phyloP scores from a whole-genome alignment of 345 rosid genomes.

The Bruguiera sexangula region DNA sequence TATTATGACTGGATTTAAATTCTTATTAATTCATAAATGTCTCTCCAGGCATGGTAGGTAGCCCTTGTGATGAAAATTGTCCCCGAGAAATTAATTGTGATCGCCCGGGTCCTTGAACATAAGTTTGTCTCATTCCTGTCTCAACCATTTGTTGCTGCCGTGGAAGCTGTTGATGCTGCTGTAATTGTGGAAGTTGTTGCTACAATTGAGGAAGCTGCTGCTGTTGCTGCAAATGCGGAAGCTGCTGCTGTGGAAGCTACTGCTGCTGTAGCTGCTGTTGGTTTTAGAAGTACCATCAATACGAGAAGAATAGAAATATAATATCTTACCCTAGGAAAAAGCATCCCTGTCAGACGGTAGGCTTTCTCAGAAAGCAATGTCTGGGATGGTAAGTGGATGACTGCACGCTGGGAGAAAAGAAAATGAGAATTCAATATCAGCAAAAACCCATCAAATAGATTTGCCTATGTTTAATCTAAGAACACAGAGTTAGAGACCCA shows the following conservation, averaged over 20 bases:
- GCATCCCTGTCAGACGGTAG: slow-evolving; percentile 93
- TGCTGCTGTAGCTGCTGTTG: not conserved
- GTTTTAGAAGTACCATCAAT: not conserved
- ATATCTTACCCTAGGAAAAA: slow-evolving; percentile 86
- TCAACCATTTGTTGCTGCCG: slow-evolving; percentile 43
- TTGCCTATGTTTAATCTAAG: not conserved
- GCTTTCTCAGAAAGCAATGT: slow-evolving; percentile 90
- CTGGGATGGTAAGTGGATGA: slow-evolving; percentile 91
- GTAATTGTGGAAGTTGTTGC: not conserved
- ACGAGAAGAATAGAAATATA: not conserved
- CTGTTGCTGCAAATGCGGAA: not conserved
- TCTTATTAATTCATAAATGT: slow-evolving; percentile 23
- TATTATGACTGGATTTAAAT: not conserved
- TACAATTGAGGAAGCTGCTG: not conserved
- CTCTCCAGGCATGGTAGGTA: slow-evolving; percentile 67
- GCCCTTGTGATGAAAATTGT: slow-evolving; percentile 69
- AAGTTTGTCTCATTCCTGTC: slow-evolving; percentile 66
- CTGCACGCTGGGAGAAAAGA: slow-evolving; percentile 67
- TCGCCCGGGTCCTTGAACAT: slow-evolving; percentile 65
- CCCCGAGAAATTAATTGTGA: slow-evolving; percentile 59
- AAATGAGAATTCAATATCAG: slow-evolving; percentile 16
- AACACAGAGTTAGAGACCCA: not conserved
- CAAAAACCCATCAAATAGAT: slow-evolving; percentile 9
- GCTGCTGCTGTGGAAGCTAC: not conserved
- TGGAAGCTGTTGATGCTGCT: not conserved